Evolutionary conservation across 495 filamentous ascomycete genomes (phyloP).

Genomic region (Bryoglossum gracile): DNA sequence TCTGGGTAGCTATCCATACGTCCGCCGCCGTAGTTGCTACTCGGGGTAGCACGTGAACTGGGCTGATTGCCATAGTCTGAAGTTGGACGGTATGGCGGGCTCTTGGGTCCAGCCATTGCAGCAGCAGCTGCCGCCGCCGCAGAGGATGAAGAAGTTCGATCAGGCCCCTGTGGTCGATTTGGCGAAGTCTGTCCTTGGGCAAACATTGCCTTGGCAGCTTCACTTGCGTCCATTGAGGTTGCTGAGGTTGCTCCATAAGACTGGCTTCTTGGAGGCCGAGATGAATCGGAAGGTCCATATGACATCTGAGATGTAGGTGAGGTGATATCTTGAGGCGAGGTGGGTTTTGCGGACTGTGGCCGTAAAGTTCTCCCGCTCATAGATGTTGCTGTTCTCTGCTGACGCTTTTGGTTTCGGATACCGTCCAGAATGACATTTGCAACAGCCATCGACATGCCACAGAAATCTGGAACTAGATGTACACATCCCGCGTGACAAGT

Average conservation of each 20-base stretch:
- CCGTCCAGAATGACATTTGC: constrained; percentile 85
- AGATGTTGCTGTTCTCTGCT: constrained; percentile 38
- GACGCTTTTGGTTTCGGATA: constrained; percentile 52
- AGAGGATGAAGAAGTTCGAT: constrained; percentile 38
- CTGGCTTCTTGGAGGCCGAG: constrained; percentile 31
- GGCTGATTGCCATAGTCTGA: constrained; percentile 39
- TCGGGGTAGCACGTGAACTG: constrained; percentile 15
- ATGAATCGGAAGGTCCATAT: constrained; percentile 35
- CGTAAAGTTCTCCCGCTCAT: constrained; percentile 63
- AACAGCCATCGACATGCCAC: constrained; percentile 97
- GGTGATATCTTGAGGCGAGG: constrained; percentile 23
- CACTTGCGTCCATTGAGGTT: constrained; percentile 30
- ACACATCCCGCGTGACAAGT: constrained; percentile 87
- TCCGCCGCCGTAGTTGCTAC: too few species aligned
- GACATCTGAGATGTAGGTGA: constrained; percentile 37
- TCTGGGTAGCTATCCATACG: constrained; percentile 19
- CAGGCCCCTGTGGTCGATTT: constrained; percentile 32
- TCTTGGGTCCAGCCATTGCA: constrained; percentile 37
- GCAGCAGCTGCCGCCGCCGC: constrained; percentile 40
- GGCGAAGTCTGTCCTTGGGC: constrained; percentile 30
- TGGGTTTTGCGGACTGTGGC: constrained; percentile 36
- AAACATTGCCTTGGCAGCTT: constrained; percentile 41
- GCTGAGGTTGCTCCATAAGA: constrained; percentile 31
- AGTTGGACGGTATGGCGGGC: constrained; percentile 34
- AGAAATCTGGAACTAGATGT: constrained; percentile 97